These are phyloP conservation scores for Aegilops sharonensis DNA, from an alignment of 176 grass and related monocot genomes.

Conservation along the genomic window DNA sequence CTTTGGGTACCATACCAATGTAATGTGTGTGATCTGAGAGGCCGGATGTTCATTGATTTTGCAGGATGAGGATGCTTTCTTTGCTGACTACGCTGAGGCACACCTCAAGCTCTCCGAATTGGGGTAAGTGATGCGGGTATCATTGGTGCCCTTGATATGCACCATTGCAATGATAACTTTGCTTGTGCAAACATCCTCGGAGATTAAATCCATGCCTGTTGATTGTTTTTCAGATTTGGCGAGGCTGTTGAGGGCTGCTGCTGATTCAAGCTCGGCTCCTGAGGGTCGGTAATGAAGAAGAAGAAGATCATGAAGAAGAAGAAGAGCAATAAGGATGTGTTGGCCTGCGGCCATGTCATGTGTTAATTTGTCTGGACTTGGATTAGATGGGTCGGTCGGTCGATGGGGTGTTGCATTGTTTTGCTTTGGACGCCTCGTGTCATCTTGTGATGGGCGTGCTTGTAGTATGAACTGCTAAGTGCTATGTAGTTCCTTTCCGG, in stretches of 20 bases:
- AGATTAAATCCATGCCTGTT: neutral
- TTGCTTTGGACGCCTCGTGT: neutral
- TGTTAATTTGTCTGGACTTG: conserved; percentile 13
- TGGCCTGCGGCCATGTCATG: conserved; percentile 22
- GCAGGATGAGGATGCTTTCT: conserved; percentile 91
- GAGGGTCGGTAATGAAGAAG: conserved; percentile 1
- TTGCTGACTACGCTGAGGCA: conserved; percentile 76
- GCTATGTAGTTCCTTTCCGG: neutral
- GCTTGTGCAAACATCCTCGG: neutral
- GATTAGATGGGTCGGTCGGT: neutral
- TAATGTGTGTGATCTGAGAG: neutral
- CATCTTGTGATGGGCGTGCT: neutral
- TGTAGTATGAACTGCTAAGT: conserved; percentile 1
- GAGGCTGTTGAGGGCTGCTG: conserved; percentile 17
- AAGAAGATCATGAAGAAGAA: conserved; percentile 14
- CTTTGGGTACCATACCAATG: neutral
- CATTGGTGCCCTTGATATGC: neutral
- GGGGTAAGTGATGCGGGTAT: conserved; percentile 40
- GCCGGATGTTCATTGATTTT: neutral
- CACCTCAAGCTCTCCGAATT: conserved; percentile 86
- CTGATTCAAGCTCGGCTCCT: conserved; percentile 9
- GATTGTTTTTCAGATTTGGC: conserved; percentile 50
- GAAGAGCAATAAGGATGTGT: conserved; percentile 54
- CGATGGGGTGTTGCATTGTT: neutral
- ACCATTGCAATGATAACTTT: neutral